Evolutionary conservation across 345 rosid species (phyloP).

Genomic region (Nephelium lappaceum): DNA sequence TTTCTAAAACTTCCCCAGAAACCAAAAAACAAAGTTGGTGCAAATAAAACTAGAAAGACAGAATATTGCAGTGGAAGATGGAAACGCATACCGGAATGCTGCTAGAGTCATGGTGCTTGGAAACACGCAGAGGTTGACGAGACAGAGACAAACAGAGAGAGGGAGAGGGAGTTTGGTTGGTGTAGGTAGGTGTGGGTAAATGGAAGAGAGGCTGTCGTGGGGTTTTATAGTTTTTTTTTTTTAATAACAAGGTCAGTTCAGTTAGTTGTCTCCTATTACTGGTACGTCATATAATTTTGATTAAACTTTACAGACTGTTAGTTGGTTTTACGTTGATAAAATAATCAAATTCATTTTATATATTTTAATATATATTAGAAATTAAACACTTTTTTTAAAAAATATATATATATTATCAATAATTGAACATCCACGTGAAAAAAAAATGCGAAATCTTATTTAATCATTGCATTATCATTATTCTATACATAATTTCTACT

Average conservation of each 20-base stretch:
- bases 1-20: neutral
- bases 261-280: neutral
- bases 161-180: constrained; percentile 7
- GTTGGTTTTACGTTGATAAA: constrained; percentile 4
- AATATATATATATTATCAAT: too few relatives aligned
- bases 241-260: neutral
- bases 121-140: neutral
- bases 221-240: neutral
- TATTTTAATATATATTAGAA: too few relatives aligned
- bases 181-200: constrained; percentile 11
- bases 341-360: too few relatives aligned
- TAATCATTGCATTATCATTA: too few relatives aligned
- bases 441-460: too few relatives aligned
- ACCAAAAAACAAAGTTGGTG: constrained; percentile 8
- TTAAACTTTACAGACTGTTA: constrained; percentile 22
- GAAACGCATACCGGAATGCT: constrained; percentile 32
- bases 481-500: too few relatives aligned
- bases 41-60: neutral
- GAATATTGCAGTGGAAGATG: neutral
- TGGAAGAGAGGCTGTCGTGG: neutral
- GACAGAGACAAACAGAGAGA: too few relatives aligned
- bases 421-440: too few relatives aligned
- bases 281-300: neutral
- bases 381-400: too few relatives aligned
- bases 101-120: constrained; percentile 35